Evolutionary conservation across 208 protist genomes (phyloP).

Genomic region (Trypanosoma caninum): DNA sequence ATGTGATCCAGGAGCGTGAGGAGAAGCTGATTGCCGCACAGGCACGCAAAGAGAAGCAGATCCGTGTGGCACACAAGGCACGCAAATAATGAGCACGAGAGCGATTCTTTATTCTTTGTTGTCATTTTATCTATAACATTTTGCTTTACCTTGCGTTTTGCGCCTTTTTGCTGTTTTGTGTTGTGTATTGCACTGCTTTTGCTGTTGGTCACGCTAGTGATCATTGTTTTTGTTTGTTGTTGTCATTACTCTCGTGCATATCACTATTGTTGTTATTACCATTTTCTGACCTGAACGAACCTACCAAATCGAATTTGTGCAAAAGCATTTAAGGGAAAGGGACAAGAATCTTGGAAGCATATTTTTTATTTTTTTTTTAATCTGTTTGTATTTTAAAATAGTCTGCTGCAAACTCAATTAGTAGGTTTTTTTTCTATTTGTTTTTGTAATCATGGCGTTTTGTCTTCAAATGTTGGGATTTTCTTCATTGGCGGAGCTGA

Average conservation of each 20-base stretch:
- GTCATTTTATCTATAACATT: slow-evolving; percentile 14
- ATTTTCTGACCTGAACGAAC: no score
- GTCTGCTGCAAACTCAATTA: no score
- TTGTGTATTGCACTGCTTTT: no score
- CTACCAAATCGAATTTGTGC: no score
- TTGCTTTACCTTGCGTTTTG: slow-evolving; percentile 14
- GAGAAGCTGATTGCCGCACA: slow-evolving; percentile 77
- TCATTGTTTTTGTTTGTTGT: no score
- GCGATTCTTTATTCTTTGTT: slow-evolving; percentile 16
- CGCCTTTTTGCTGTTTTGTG: no score
- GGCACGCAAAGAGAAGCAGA: slow-evolving; percentile 50
- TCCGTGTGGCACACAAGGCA: slow-evolving; percentile 43
- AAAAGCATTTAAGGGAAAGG: no score
- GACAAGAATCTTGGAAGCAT: neutral
- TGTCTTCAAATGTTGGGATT: slow-evolving; percentile 42
- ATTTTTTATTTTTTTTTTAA: slow-evolving; percentile 11
- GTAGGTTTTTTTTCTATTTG: slow-evolving; percentile 2
- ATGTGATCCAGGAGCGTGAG: slow-evolving; percentile 88
- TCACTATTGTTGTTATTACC: no score
- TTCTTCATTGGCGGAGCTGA: slow-evolving; percentile 38
- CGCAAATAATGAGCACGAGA: slow-evolving; percentile 39
- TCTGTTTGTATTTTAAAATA: no score
- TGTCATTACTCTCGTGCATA: no score
- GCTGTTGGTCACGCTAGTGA: no score
- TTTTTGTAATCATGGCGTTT: no score